Percentiles rank a stretch among this genome's conserved stretches.
Conservation (phyloP, 257 asterid species). For the Parsonsia alboflavescens region DNA sequence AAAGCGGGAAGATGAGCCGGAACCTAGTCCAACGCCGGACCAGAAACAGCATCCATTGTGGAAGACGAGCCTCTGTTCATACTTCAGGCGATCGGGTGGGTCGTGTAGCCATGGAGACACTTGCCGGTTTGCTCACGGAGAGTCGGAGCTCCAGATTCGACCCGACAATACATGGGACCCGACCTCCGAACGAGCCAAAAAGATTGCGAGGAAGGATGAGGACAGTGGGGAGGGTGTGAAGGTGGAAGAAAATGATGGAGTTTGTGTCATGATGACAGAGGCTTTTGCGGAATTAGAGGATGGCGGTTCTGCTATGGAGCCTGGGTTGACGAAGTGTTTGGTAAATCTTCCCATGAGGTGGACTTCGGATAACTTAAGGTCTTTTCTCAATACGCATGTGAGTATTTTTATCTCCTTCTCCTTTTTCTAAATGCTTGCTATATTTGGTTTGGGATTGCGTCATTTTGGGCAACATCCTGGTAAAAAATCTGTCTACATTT, state of each 20-base stretch:
- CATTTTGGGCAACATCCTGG: not conserved
- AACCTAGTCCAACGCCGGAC: constrained; percentile 20
- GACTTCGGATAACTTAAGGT: constrained; percentile 66
- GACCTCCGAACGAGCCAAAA: constrained; percentile 78
- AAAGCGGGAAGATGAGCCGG: constrained; percentile 39
- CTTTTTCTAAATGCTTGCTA: not conserved
- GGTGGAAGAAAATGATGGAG: constrained; percentile 17
- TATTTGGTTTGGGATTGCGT: not conserved
- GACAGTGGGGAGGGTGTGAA: constrained; percentile 14
- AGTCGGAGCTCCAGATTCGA: constrained; percentile 70
- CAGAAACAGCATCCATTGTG: constrained; percentile 51
- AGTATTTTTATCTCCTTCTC: constrained; percentile 5
- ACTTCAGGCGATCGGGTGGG: constrained; percentile 54
- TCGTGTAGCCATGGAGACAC: constrained; percentile 76
- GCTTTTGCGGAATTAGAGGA: constrained; percentile 46
- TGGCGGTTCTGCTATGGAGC: constrained; percentile 27
- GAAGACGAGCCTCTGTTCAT: constrained; percentile 89
- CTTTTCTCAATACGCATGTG: constrained; percentile 59
- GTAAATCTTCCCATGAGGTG: constrained; percentile 89
- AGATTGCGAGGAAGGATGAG: constrained; percentile 44
- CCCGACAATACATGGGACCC: constrained; percentile 96
- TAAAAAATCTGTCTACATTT: too few species aligned
- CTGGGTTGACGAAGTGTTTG: constrained; percentile 59
- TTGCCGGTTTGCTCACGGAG: constrained; percentile 87
- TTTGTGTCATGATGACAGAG: constrained; percentile 85